Conservation (phyloP, 768 basidiomycete genomes). For the Cystobasidium onofrii region DNA sequence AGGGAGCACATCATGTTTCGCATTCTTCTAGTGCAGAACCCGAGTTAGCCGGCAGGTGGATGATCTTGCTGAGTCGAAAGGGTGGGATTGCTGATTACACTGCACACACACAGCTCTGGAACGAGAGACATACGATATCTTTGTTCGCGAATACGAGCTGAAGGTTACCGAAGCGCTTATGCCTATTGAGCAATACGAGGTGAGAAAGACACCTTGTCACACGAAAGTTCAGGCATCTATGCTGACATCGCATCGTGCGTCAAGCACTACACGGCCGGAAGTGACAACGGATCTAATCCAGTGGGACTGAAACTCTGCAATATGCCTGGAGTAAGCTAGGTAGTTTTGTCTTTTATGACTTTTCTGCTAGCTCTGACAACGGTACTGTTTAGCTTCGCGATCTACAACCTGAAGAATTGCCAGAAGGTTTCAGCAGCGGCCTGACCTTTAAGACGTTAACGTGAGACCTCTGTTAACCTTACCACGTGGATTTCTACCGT, state of each 20-base stretch:
- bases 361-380: too few relatives aligned
- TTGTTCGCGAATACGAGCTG: neutral
- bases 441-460: conserved; percentile 27
- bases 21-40: conserved; percentile 1
- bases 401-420: conserved; percentile 12
- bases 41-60: neutral
- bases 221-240: neutral
- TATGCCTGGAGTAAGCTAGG: conserved; percentile 19
- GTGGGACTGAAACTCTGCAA: conserved; percentile 6
- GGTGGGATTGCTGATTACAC: neutral
- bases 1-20: conserved; percentile 31
- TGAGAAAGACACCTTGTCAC: too few relatives aligned
- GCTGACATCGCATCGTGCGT: neutral
- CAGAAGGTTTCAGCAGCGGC: neutral
- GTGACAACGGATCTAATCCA: conserved; percentile 13
- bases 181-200: conserved; percentile 23
- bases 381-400: conserved; percentile 9
- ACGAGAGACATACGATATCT: neutral
- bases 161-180: neutral
- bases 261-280: conserved; percentile 7
- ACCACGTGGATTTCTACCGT: neutral
- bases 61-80: neutral
- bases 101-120: neutral
- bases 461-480: neutral
- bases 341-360: neutral